Percentiles rank a stretch among this genome's conserved stretches.
phyloP scores from a whole-genome alignment of 2,329 filamentous ascomycete species.

The Colletotrichum melonis region DNA sequence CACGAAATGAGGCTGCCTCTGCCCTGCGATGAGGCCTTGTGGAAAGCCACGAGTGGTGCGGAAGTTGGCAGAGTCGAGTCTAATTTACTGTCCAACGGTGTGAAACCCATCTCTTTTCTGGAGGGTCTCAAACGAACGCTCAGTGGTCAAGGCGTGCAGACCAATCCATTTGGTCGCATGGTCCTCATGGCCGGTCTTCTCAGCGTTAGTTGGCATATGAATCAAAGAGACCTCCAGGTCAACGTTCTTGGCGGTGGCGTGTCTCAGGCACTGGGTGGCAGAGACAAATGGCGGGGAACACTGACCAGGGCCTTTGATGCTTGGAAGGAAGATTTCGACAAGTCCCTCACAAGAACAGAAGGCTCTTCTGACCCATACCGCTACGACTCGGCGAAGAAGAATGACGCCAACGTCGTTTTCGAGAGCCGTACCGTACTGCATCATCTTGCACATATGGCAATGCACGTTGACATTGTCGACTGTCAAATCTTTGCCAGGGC shows the following conservation, averaged over 20 bases:
- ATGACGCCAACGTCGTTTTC: conserved; percentile 75
- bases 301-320: conserved; percentile 90
- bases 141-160: conserved; percentile 85
- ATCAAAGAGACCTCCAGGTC: conserved; percentile 93
- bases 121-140: conserved; percentile 92
- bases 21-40: conserved; percentile 92
- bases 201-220: conserved; percentile 97
- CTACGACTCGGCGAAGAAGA: conserved; percentile 69
- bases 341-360: conserved; percentile 74
- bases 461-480: conserved; percentile 97
- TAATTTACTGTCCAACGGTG: conserved; percentile 81
- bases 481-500: conserved; percentile 95
- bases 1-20: conserved; percentile 93
- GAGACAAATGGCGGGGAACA: conserved; percentile 90
- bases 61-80: conserved; percentile 89
- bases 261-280: conserved; percentile 81
- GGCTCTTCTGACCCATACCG: conserved; percentile 64
- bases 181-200: conserved; percentile 94
- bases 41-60: conserved; percentile 88
- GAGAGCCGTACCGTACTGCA: conserved; percentile 91
- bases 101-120: conserved; percentile 88
- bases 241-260: conserved; percentile 82
- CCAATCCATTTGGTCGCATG: conserved; percentile 92
- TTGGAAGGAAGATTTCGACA: conserved; percentile 94
- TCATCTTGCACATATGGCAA: conserved; percentile 95